These are phyloP conservation scores for Mycena olivaceomarginata DNA, from an alignment of 768 basidiomycete species.

Conservation along the genomic window DNA sequence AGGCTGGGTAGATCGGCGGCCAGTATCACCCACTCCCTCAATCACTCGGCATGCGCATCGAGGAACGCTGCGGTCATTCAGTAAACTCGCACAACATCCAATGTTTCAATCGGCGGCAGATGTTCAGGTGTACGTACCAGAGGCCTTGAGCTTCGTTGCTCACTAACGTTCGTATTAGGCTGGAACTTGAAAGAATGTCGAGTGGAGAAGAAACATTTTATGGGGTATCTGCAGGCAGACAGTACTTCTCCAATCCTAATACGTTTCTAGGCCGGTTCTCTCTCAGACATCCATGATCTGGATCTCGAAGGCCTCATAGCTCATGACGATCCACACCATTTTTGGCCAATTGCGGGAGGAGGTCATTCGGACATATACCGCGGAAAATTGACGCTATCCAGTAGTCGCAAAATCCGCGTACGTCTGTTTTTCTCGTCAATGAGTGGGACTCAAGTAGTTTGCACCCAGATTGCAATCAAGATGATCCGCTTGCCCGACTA, in stretches of 20 bases:
- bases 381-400: slow-evolving; percentile 28
- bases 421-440: background rate
- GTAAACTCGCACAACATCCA: slow-evolving; percentile 1
- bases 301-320: slow-evolving; percentile 23
- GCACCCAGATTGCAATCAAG: slow-evolving; percentile 32
- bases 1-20: slow-evolving; percentile 15
- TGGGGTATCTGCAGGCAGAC: slow-evolving; percentile 15
- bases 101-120: background rate
- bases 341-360: slow-evolving; percentile 29
- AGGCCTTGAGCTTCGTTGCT: slow-evolving; percentile 11
- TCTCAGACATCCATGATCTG: slow-evolving; percentile 14
- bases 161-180: slow-evolving; percentile 8
- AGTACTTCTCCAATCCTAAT: slow-evolving; percentile 8
- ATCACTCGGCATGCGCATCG: background rate
- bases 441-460: background rate
- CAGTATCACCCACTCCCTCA: slow-evolving; percentile 13
- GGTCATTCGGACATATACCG: slow-evolving; percentile 35
- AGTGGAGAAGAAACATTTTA: slow-evolving; percentile 31
- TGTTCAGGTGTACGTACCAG: slow-evolving; percentile 11
- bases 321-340: slow-evolving; percentile 20
- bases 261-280: slow-evolving; percentile 15
- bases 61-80: slow-evolving; percentile 11
- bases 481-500: slow-evolving; percentile 12
- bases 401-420: slow-evolving; percentile 29
- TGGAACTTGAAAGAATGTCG: slow-evolving; percentile 18